Conservation (phyloP, 768 basidiomycete genomes). For the Tylopilus balloui region DNA sequence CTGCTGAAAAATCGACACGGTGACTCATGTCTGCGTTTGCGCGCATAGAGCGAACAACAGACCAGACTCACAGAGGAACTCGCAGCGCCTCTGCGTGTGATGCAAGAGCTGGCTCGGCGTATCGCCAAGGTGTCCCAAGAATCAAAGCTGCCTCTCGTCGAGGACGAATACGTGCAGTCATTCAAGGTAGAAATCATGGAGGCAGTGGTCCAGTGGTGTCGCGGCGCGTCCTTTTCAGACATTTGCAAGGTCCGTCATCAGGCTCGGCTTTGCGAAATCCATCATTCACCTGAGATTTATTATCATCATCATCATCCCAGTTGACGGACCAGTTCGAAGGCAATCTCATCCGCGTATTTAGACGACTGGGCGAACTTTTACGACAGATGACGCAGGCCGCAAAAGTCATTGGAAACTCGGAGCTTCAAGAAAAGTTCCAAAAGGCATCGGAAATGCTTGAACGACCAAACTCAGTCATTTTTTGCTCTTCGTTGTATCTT, state of each 20-base stretch:
- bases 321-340: constrained; percentile 97
- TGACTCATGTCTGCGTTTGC: not conserved
- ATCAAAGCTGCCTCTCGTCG: constrained; percentile 81
- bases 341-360: constrained; percentile 92
- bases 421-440: constrained; percentile 91
- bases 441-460: constrained; percentile 90
- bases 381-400: constrained; percentile 95
- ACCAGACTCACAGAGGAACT: constrained; percentile 91
- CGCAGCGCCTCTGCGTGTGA: constrained; percentile 83
- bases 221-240: constrained; percentile 93
- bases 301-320: constrained; percentile 42
- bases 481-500: constrained; percentile 82
- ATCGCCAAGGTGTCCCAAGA: constrained; percentile 98
- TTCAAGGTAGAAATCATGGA: constrained; percentile 99
- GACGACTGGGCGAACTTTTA: constrained; percentile 88
- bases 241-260: constrained; percentile 77
- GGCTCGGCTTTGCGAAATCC: not conserved
- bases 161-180: constrained; percentile 91
- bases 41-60: constrained; percentile 69
- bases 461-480: constrained; percentile 89
- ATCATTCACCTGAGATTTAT: not conserved
- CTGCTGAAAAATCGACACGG: not conserved
- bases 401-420: constrained; percentile 93
- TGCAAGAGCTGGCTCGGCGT: constrained; percentile 92
- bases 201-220: constrained; percentile 95